Base-by-base conservation (phyloP, 441 rosid genomes). In the Cnidoscolus chayamansa region DNA sequence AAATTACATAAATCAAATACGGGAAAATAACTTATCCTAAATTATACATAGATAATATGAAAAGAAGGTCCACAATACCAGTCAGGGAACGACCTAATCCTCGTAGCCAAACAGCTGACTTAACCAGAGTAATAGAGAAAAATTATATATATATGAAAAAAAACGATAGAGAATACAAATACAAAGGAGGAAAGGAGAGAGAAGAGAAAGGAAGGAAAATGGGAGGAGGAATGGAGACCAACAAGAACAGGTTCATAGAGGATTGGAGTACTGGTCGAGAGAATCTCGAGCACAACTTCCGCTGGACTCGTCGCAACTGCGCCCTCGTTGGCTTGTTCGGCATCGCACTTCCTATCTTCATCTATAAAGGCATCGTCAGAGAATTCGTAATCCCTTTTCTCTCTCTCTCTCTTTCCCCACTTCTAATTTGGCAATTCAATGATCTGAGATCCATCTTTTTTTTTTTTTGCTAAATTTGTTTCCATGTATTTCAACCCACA, bases 201-300 rank as follows among this genome's bases (percentile, higher is more conserved):
- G 63, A 50, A 57, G 13, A 58, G 7, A 40, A 40, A 40, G 45
- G 45, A 40, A 40, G 45, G 45, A 77, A 76, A 76, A 90, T 90
- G 96, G 96, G 90, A 17, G 98, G 98, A 77, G 98, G 98, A 56
- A 92, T 92, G 98, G 98, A 89, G 68, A 49, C 90, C 3, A 87
- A 88, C 86, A 92, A 88, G 89, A 92, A 92, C 83, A 86, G 54
- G 77, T 90, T 84, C 88, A 87, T 92, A 25, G 98, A 92, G 81
- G 98, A 92, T 0, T 92, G 98, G 98, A 31, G 94, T 81, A 11
- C 85, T 0, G 92, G 87, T 0, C 84, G 97, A 5, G 97, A 92
- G 93, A 92, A 85, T 71, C 89, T 92, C 16, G 97, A 92, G 79
- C 72, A 88, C 61, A 92, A 92, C 78, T 92, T 92, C 85, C 90